phyloP scores from a whole-genome alignment of 805 yeast species.

The Maudiozyma serrabonitensis region DNA sequence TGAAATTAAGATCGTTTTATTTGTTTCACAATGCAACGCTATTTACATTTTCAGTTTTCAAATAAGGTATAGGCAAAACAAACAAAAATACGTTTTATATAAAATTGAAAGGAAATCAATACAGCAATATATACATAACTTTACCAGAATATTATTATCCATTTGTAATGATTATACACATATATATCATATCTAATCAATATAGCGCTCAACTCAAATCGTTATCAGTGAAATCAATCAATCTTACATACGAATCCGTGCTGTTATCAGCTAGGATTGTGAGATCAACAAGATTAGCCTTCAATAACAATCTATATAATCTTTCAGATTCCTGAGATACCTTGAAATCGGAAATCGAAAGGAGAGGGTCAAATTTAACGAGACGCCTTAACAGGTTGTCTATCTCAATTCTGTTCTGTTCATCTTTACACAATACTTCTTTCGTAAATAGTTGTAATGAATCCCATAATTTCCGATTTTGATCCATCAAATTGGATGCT shows the following conservation, averaged over 20 bases:
- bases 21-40: too few species aligned
- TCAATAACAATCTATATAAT: slow-evolving; percentile 15
- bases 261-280: not conserved
- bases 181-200: not conserved
- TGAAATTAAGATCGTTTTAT: too few species aligned
- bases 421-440: not conserved
- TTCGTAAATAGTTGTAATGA: not conserved
- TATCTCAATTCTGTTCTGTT: not conserved
- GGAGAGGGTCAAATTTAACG: slow-evolving; percentile 10
- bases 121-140: too few species aligned
- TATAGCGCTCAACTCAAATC: not conserved
- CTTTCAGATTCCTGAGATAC: not conserved
- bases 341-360: slow-evolving; percentile 12
- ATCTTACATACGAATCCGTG: slow-evolving; percentile 4
- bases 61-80: too few species aligned
- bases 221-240: slow-evolving; percentile 12
- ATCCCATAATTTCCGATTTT: not conserved
- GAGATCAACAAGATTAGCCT: slow-evolving; percentile 1
- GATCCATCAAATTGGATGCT: not conserved
- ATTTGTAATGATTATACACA: not conserved
- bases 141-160: too few species aligned
- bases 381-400: slow-evolving; percentile 9
- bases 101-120: too few species aligned
- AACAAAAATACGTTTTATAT: too few species aligned
- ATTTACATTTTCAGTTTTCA: too few species aligned